Conservation (phyloP, 768 basidiomycete genomes). For the Mycena galopus region DNA sequence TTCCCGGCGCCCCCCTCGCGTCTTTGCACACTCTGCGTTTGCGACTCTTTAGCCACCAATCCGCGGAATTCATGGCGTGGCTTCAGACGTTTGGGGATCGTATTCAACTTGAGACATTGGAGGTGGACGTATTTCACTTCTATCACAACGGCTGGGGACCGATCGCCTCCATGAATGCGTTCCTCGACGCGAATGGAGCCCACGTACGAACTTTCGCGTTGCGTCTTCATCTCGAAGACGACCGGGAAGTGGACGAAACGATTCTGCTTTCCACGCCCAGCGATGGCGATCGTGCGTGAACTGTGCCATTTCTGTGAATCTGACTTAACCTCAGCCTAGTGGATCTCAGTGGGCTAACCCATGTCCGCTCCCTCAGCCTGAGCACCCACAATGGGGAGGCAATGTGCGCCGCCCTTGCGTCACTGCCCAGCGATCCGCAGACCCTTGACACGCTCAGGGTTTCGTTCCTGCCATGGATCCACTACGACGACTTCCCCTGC, state of each 20-base stretch:
- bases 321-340: background rate
- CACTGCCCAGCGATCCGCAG: background rate
- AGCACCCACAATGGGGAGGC: conserved; percentile 4
- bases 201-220: conserved; percentile 7
- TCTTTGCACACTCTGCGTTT: conserved; percentile 19
- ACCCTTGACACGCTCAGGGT: background rate
- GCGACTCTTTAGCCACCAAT: conserved; percentile 4
- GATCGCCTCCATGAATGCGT: background rate
- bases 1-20: background rate
- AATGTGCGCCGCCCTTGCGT: background rate
- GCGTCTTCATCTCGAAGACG: conserved; percentile 14
- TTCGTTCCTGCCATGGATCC: background rate
- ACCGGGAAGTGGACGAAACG: background rate
- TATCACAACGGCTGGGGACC: conserved; percentile 31
- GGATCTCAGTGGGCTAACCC: conserved; percentile 9
- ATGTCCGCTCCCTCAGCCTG: conserved; percentile 1
- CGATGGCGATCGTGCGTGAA: conserved; percentile 10
- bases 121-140: conserved; percentile 14
- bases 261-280: background rate
- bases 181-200: background rate
- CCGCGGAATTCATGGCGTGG: conserved; percentile 13
- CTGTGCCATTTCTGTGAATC: background rate
- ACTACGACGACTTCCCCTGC: conserved; percentile 10
- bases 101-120: background rate
- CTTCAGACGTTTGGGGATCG: background rate